Base-by-base conservation (phyloP, 208 protist genomes). In the Leishmania tropica region DNA sequence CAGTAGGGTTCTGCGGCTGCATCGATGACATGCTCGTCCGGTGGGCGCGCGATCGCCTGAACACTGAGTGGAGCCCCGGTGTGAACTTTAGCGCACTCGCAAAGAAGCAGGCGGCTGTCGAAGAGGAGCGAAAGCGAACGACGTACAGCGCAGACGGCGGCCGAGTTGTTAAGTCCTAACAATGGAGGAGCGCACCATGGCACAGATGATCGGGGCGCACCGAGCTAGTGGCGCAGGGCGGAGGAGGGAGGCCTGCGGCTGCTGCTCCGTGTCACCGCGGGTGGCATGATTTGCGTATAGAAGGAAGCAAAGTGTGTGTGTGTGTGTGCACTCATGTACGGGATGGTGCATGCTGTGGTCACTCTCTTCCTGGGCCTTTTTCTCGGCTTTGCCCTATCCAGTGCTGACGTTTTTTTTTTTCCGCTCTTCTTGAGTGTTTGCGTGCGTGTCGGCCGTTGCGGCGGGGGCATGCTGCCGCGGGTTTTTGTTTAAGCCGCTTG, bases 1-100 rank as follows among this genome's bases (percentile, higher is more conserved):
- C 85, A 1, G 87, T 76, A 48, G 92, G 93, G n/a, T 92, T 87
- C 83, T 97, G 94, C 75, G 94, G 94, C 7, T 97, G 94, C 79
- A 90, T 97, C 10, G 94, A 97, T 78, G 94, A 97, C 84, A 97
- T 97, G 94, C 93, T 93, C 75, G 75, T 90, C 31, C 94, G 94
- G 24, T 96, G 92, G 91, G 89, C 91, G 7, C 81, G 88, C 72
- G 92, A 97, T 73, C 90, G 94, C 28, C 84, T 95, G 58, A 82
- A 84, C 62, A 80, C 87, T 5, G 83, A 85, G 45, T 97, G 94
- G 92, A 91, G 89, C 70, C 83, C 89, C 35, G 86, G 85, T 19
- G 89, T 93, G 17, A 85, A 96, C 84, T 92, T 96, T 75, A 85
- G 82, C 47, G 81, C 75, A 28, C 78, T 95, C 24, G 83, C 89